Evolutionary conservation across 192 early-diverging fungal species (phyloP), one percentile per base, ranked within the genome.

Genomic region (Lunasporangiospora selenospora): DNA sequence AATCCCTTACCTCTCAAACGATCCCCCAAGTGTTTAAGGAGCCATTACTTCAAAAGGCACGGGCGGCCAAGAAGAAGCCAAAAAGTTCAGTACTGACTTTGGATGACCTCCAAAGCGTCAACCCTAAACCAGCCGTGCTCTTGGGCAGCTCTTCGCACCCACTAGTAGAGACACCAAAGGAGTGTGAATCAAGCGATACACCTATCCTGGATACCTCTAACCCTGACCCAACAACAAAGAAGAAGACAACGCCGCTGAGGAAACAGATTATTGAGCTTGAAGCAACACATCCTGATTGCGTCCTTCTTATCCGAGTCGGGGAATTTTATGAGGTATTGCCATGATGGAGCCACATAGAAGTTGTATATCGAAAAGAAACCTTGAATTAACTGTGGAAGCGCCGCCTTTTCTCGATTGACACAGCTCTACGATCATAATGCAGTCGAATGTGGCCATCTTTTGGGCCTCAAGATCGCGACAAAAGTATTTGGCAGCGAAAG

Each of bases 351-450:
- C n/a, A n/a, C n/a, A n/a, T n/a, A n/a, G n/a, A n/a, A n/a, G n/a
- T 53, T 26, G 15, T 10, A 42, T 26, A 10, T 52, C 18, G 8
- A 39, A 51, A 16, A 32, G 15, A 41, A 16, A 21, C 13, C 10
- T n/a, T 37, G 16, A 23, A 42, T 45, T 27, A 23, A 13, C 19
- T 27, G 36, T 44, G 29, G 10, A n/a, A 40, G 27, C 30, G 38
- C 49, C 39, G 3, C 18, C 49, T n/a, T 32, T 15, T 11, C 30
- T 44, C 33, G 18, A 56, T 40, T n/a, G 30, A 52, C 34, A 33
- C 40, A 85, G 82, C 57, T 91, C 23, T 93, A 91, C 67, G 88
- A 85, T 42, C 82, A 90, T 15, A 89, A 93, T 62, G 91, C 91
- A 0, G 78, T 83, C 40, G 67, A 81, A 3, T 85, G 85, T 60